Percentiles rank a stretch among this genome's conserved stretches.
These are phyloP conservation scores for Boletus reticulatus DNA, from an alignment of 768 basidiomycete genomes.

Conservation along the genomic window DNA sequence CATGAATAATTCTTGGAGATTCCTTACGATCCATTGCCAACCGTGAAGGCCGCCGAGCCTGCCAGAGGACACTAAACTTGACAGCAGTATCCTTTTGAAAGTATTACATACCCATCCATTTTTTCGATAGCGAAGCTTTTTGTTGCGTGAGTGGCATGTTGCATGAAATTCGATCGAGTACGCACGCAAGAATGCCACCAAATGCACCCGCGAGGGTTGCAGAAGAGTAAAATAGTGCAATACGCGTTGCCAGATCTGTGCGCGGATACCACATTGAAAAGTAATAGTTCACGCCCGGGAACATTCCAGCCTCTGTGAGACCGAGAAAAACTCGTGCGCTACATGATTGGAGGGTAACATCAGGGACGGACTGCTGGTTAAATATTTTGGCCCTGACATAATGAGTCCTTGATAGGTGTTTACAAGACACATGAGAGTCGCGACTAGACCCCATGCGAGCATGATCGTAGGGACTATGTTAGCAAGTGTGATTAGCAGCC, in stretches of 20 bases:
- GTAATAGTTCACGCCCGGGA: conserved; percentile 40
- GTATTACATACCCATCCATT: conserved; percentile 32
- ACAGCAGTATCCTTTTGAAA: conserved; percentile 1
- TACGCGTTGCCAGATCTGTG: conserved; percentile 52
- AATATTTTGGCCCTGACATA: conserved; percentile 23
- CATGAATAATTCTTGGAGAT: neutral
- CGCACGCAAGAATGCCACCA: conserved; percentile 50
- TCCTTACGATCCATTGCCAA: conserved; percentile 41
- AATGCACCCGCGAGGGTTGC: conserved; percentile 53
- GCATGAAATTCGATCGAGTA: neutral
- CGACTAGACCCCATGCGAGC: conserved; percentile 39
- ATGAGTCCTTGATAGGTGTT: conserved; percentile 30
- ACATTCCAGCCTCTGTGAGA: conserved; percentile 45
- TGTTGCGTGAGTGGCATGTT: neutral
- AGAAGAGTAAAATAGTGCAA: conserved; percentile 62
- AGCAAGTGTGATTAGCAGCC: neutral
- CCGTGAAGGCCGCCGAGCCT: conserved; percentile 32
- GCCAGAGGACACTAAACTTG: neutral
- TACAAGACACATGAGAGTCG: conserved; percentile 37
- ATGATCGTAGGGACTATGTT: conserved; percentile 38
- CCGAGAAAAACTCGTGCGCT: conserved; percentile 44
- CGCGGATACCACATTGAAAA: conserved; percentile 61
- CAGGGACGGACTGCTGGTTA: neutral
- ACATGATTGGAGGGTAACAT: neutral
- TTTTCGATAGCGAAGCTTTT: conserved; percentile 35